Conservation (phyloP, 2,329 filamentous ascomycete species). For the Xylaria sp. region DNA sequence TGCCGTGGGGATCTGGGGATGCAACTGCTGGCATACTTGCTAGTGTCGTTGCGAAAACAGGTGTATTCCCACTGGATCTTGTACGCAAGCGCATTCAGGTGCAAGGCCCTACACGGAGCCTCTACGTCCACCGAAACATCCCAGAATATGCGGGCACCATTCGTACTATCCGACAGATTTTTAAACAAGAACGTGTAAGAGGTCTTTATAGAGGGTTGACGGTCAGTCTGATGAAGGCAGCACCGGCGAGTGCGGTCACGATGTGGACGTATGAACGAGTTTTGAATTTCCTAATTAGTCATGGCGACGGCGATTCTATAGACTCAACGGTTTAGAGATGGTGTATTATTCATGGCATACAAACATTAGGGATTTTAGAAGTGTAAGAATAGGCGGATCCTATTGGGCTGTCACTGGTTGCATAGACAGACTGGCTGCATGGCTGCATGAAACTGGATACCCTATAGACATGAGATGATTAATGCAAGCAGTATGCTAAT, state of each 20-base stretch:
- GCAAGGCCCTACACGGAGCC: constrained; percentile 83
- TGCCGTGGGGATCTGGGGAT: constrained; percentile 82
- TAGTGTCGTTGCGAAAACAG: constrained; percentile 85
- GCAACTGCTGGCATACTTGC: constrained; percentile 84
- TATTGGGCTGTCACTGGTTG: constrained; percentile 5
- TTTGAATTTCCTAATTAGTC: constrained; percentile 67
- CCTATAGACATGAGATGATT: constrained; percentile 36
- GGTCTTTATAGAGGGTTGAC: constrained; percentile 89
- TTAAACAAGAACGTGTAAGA: constrained; percentile 77
- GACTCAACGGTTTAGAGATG: constrained; percentile 26
- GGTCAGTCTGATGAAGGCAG: constrained; percentile 91
- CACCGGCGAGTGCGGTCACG: constrained; percentile 90
- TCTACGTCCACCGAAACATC: constrained; percentile 88
- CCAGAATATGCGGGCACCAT: constrained; percentile 81
- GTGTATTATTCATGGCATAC: constrained; percentile 21
- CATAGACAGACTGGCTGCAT: constrained; percentile 22
- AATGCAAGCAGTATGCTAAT: constrained; percentile 17
- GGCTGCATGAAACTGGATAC: constrained; percentile 31
- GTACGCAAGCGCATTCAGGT: constrained; percentile 95
- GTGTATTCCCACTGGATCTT: constrained; percentile 91
- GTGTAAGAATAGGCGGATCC: constrained; percentile 10
- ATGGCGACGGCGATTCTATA: constrained; percentile 50
- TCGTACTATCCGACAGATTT: constrained; percentile 73
- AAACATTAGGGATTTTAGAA: constrained; percentile 6
- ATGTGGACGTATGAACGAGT: constrained; percentile 94